A percentile compares a stretch with the other conserved stretches of the same genome.
These are phyloP conservation scores for Lasiosphaeria ovina DNA, from an alignment of 495 filamentous ascomycete species.

Conservation along the genomic window DNA sequence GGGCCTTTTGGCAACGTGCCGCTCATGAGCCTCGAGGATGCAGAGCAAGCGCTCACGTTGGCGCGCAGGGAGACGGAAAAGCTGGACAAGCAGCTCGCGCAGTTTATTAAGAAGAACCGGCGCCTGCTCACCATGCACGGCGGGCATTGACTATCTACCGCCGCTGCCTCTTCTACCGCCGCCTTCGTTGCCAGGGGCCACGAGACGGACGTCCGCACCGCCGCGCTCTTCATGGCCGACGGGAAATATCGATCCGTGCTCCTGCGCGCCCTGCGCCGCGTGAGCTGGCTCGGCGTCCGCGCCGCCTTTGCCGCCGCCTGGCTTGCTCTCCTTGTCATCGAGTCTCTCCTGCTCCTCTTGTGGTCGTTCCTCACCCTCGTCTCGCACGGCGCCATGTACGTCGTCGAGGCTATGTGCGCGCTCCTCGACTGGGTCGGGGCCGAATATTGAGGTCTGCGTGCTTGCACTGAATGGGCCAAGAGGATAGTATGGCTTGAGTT, in stretches of 20 bases:
- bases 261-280: slow-evolving; percentile 17
- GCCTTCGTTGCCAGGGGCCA: not conserved
- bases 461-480: too few relatives aligned
- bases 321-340: slow-evolving; percentile 29
- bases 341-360: slow-evolving; percentile 24
- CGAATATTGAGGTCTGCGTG: slow-evolving; percentile 23
- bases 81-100: slow-evolving; percentile 64
- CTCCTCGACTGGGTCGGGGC: slow-evolving; percentile 36
- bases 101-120: slow-evolving; percentile 61
- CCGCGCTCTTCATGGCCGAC: not conserved
- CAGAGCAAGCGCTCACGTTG: slow-evolving; percentile 54
- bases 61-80: slow-evolving; percentile 67
- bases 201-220: not conserved
- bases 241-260: slow-evolving; percentile 20
- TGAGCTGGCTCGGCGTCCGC: slow-evolving; percentile 17
- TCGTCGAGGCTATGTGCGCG: slow-evolving; percentile 29
- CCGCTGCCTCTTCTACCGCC: not conserved
- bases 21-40: slow-evolving; percentile 57
- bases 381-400: slow-evolving; percentile 23
- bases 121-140: slow-evolving; percentile 33
- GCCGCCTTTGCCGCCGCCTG: slow-evolving; percentile 28
- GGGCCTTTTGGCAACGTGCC: slow-evolving; percentile 45
- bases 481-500: too few relatives aligned
- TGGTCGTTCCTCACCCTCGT: slow-evolving; percentile 20
- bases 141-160: slow-evolving; percentile 31